Evolutionary conservation across 225 moss, liverwort and hornwort genomes (phyloP), one percentile per base, ranked within the genome.

Genomic region (Pleurozium schreberi): DNA sequence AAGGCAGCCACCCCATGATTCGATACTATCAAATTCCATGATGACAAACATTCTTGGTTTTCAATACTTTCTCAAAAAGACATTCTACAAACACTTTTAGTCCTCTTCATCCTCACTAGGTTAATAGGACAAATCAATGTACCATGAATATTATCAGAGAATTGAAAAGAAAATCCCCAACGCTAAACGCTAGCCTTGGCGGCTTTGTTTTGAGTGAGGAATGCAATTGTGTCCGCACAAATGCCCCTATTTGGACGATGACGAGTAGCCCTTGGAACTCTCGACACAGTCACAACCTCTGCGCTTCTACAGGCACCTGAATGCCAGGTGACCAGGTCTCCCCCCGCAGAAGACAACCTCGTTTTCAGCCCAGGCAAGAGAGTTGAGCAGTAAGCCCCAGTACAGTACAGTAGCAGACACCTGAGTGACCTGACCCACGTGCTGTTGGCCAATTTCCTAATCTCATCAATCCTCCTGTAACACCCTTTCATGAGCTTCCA

Each of bases 21-120:
- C 2, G 0, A 33, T 49, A 20, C 12, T 0, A 49, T 49, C 2
- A 8, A 0, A 49, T 75, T 75, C 20, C 13, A 33, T 20, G 8
- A 75, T 49, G 19, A 33, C 50, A 34, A 50, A 50, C n/a, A n/a
- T n/a, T n/a, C n/a, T n/a, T n/a, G n/a, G n/a, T n/a, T n/a, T n/a
- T n/a, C n/a, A n/a, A n/a, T n/a, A n/a, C n/a, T n/a, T n/a, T n/a
- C n/a, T n/a, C n/a, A n/a, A n/a, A n/a, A n/a, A n/a, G 75, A 6
- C 33, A 33, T 49, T 49, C 5, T 75, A 49, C 0, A 0, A 0
- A 33, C 6, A 49, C 33, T 75, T 75, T 49, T 7, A 49, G 20
- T 33, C 33, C 7, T 75, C 0, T 31, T 0, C 12, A 21, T 75
- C 50, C 3, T 75, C 49, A 20, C 2, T 33, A 4, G 8, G 0